Conservation (phyloP, 2,329 filamentous ascomycete species). For the Penicillium sp. region DNA sequence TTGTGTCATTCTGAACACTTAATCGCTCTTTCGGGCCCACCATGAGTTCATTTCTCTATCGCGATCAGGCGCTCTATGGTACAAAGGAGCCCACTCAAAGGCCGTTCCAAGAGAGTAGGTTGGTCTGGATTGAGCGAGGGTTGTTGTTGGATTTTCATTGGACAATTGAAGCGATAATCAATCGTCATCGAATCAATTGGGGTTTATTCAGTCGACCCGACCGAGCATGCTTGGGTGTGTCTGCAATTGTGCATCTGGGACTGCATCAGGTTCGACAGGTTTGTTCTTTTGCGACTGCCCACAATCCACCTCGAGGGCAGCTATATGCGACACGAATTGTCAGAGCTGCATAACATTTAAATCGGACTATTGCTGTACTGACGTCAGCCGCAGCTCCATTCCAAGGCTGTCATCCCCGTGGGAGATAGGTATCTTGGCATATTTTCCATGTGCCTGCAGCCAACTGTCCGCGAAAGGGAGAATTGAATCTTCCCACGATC, state of each 20-base stretch:
- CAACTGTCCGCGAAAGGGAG: background rate
- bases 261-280: background rate
- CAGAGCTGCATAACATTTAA: background rate
- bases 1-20: background rate
- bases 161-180: background rate
- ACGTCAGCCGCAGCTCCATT: constrained; percentile 2
- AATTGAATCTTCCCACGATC: background rate
- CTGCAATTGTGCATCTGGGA: background rate
- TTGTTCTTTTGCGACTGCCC: background rate
- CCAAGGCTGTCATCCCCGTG: background rate
- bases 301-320: background rate
- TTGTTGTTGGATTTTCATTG: background rate
- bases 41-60: background rate
- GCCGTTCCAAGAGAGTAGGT: too few relatives aligned
- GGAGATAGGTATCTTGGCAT: background rate
- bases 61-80: background rate
- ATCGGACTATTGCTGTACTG: constrained; percentile 1
- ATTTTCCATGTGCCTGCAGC: background rate
- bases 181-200: background rate
- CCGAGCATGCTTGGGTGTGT: background rate
- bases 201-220: background rate
- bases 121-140: background rate
- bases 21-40: background rate
- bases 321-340: background rate
- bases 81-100: background rate